Evolutionary conservation across 1,284 basidiomycete species (phyloP).

Genomic region (Cerioporus squamosus): DNA sequence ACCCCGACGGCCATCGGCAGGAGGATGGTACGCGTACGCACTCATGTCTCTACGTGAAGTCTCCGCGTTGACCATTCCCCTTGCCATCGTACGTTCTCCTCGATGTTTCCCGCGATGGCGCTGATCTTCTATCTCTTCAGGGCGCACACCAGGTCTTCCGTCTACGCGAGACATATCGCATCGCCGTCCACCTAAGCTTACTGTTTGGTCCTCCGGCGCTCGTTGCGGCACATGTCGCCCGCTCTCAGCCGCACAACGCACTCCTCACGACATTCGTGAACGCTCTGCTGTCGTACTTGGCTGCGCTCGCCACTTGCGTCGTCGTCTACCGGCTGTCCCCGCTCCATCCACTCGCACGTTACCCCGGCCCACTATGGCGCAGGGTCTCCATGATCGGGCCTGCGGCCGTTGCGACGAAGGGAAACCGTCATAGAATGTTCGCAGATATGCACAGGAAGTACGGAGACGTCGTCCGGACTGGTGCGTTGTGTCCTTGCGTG

Average conservation of each 20-base stretch:
- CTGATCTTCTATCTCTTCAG: not conserved
- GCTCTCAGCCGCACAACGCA: not conserved
- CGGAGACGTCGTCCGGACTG: not conserved
- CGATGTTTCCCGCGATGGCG: not conserved
- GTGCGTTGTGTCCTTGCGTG: not conserved
- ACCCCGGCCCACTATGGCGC: not conserved
- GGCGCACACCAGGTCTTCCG: not conserved
- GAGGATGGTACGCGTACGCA: too few relatives aligned
- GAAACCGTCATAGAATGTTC: not conserved
- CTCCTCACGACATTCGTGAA: not conserved
- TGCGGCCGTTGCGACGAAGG: not conserved
- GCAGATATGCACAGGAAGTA: not conserved
- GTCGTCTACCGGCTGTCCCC: not conserved
- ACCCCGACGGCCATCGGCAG: too few relatives aligned
- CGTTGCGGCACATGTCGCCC: not conserved
- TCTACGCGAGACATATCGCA: not conserved
- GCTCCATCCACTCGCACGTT: not conserved
- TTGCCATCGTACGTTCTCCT: too few relatives aligned
- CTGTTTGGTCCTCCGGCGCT: not conserved
- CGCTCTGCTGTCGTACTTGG: not conserved
- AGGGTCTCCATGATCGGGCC: not conserved
- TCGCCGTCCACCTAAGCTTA: not conserved
- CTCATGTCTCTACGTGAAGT: too few relatives aligned
- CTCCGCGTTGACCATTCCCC: too few relatives aligned
- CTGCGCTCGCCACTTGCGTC: not conserved